Percentiles rank a stretch among this genome's conserved stretches.
phyloP scores from a whole-genome alignment of 2,329 filamentous ascomycete species.

The Setomelanomma holmii region DNA sequence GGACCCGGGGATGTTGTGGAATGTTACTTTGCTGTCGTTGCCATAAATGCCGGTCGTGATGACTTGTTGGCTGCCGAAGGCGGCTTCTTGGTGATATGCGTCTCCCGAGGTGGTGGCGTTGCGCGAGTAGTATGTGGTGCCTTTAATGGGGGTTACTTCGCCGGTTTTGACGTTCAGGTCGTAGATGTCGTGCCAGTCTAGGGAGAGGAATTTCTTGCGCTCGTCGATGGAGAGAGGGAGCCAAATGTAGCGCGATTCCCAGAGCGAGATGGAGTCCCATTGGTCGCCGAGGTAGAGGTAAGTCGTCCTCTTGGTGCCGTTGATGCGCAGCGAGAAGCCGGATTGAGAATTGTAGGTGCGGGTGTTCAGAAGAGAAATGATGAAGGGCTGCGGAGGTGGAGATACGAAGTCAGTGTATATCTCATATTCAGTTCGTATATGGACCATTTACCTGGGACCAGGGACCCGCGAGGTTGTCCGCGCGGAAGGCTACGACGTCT shows the following conservation, averaged over 20 bases:
- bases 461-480: constrained; percentile 58
- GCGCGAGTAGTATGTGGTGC: constrained; percentile 57
- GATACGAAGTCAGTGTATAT: too few species aligned
- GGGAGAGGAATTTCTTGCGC: constrained; percentile 56
- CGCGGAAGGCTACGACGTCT: constrained; percentile 64
- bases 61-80: constrained; percentile 56
- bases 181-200: constrained; percentile 65
- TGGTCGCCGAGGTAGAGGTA: constrained; percentile 61
- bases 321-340: constrained; percentile 58
- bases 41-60: constrained; percentile 63
- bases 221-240: constrained; percentile 62
- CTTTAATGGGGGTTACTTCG: constrained; percentile 56
- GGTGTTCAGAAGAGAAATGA: constrained; percentile 60
- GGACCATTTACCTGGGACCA: too few species aligned
- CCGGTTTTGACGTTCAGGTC: constrained; percentile 63
- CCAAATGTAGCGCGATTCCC: constrained; percentile 66
- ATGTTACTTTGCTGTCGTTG: constrained; percentile 63
- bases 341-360: constrained; percentile 63
- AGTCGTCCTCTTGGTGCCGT: constrained; percentile 58
- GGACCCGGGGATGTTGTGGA: constrained; percentile 57
- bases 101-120: constrained; percentile 55
- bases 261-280: constrained; percentile 64
- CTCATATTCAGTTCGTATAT: too few species aligned
- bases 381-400: too few species aligned
- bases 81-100: constrained; percentile 64